These are phyloP conservation scores for Saccharomycopsis sp. DNA, from an alignment of 805 yeast genomes.

Conservation along the genomic window DNA sequence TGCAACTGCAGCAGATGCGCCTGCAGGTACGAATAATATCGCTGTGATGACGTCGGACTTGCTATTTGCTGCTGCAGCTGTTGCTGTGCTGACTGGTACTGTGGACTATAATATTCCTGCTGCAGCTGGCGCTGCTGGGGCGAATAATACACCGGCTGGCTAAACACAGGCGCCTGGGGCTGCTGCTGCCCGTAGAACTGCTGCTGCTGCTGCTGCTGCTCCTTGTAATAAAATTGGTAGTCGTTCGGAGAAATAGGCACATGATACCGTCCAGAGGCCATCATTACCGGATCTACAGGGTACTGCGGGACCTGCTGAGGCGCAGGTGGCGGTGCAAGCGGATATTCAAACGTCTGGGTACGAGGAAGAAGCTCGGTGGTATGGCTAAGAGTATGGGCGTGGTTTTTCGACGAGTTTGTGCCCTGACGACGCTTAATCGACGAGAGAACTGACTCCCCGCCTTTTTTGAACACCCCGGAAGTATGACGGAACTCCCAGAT, in stretches of 20 bases:
- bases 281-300: constrained; percentile 23
- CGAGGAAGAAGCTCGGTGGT: constrained; percentile 3
- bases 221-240: background rate
- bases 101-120: no score
- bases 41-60: background rate
- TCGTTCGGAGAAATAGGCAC: no score
- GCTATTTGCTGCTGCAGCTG: no score
- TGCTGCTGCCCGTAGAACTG: no score
- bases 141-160: background rate
- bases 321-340: background rate
- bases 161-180: constrained; percentile 7
- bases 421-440: constrained; percentile 65
- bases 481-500: constrained; percentile 89
- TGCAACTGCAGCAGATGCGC: no score
- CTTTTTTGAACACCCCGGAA: constrained; percentile 70
- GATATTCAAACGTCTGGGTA: background rate
- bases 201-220: constrained; percentile 18
- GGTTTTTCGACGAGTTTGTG: constrained; percentile 36
- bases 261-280: no score
- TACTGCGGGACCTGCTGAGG: constrained; percentile 10
- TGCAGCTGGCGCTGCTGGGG: no score
- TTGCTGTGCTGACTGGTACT: no score
- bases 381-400: constrained; percentile 19
- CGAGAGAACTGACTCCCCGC: constrained; percentile 67
- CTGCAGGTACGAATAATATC: background rate